Conservation (phyloP, 352 stramenopile species). For the Globisporangium irregulare region DNA sequence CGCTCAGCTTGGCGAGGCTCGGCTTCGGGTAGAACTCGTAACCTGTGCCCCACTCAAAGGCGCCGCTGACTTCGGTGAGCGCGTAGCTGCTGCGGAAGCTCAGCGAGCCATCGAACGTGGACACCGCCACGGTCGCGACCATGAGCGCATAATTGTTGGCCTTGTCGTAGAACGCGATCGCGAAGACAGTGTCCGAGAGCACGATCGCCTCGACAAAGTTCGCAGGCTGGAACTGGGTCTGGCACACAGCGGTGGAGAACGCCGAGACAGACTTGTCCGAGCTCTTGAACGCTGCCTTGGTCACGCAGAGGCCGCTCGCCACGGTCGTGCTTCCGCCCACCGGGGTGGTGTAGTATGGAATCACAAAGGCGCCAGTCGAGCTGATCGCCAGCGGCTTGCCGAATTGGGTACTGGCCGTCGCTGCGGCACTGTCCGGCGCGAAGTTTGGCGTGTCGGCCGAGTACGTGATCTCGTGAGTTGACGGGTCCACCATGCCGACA, state of each 20-base stretch:
- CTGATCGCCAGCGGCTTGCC: slow-evolving; percentile 32
- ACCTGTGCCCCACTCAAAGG: slow-evolving; percentile 35
- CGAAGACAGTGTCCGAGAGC: slow-evolving; percentile 38
- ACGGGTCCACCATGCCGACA: slow-evolving; percentile 31
- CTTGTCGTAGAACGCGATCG: slow-evolving; percentile 52
- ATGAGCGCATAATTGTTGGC: slow-evolving; percentile 60
- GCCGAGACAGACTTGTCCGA: slow-evolving; percentile 15
- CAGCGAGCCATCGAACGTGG: slow-evolving; percentile 22
- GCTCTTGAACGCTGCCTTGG: slow-evolving; percentile 26
- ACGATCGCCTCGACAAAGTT: slow-evolving; percentile 41
- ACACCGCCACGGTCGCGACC: slow-evolving; percentile 31
- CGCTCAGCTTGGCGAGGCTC: slow-evolving; percentile 34
- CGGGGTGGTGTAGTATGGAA: slow-evolving; percentile 44
- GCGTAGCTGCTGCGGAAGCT: slow-evolving; percentile 47
- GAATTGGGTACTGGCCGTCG: slow-evolving; percentile 27
- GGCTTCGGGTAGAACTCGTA: slow-evolving; percentile 43
- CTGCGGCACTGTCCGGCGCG: slow-evolving; percentile 24
- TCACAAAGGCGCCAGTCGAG: slow-evolving; percentile 32
- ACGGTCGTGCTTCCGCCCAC: slow-evolving; percentile 5
- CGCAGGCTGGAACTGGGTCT: slow-evolving; percentile 34
- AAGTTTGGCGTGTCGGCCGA: slow-evolving; percentile 28
- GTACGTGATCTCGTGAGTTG: slow-evolving; percentile 34
- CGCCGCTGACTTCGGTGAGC: slow-evolving; percentile 36
- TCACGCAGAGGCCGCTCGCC: slow-evolving; percentile 41
- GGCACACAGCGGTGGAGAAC: slow-evolving; percentile 42